Base-by-base conservation (phyloP, 257 asterid species). In the Anisodus tanguticus region DNA sequence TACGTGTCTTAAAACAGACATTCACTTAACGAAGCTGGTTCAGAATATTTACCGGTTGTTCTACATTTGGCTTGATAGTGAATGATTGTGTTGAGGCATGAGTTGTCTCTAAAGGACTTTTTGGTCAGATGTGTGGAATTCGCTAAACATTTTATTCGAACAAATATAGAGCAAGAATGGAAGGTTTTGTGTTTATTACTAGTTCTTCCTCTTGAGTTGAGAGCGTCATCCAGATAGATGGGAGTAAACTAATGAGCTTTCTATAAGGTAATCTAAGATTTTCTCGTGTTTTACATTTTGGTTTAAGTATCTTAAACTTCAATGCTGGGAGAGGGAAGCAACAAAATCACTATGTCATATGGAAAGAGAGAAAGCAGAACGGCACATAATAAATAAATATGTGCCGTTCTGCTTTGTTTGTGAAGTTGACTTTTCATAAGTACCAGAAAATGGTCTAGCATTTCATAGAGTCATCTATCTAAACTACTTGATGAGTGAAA, bases 391-490 rank as follows among this genome's bases (percentile, higher is more conserved):
- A 41, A 69, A 71, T 71, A 41, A 49, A 43, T 19, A 16, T 45
- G 58, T 4, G 8, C 57, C 57, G 17, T 71, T 71, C 39, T 71
- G 4, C 39, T 71, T 71, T 71, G 1, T 71, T n/a, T 17, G 39
- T 71, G 58, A 71, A 70, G 45, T 13, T 15, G 49, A 22, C 80
- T 26, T 11, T 22, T 49, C 22, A 47, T 5, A 12, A 51, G 47
- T 7, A 4, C 81, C 26, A 51, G 81, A 76, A 26, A 76, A 51
- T 76, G 81, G 63, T 76, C 22, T 51, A 76, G 62, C 81, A 76
- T 76, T 49, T 76, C 47, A 58, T 58, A 58, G 15, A 58, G 63
- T 16, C 5, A 8, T 58, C 63, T 15, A 15, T 58, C 26, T 58
- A 6, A 58, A 58, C 26, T 6, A 58, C 64, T 58, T 58, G 4